Percentiles rank a stretch among this genome's conserved stretches.
These are phyloP conservation scores for Teratosphaeria zuluensis DNA, from an alignment of 2,329 filamentous ascomycete genomes.

Conservation along the genomic window DNA sequence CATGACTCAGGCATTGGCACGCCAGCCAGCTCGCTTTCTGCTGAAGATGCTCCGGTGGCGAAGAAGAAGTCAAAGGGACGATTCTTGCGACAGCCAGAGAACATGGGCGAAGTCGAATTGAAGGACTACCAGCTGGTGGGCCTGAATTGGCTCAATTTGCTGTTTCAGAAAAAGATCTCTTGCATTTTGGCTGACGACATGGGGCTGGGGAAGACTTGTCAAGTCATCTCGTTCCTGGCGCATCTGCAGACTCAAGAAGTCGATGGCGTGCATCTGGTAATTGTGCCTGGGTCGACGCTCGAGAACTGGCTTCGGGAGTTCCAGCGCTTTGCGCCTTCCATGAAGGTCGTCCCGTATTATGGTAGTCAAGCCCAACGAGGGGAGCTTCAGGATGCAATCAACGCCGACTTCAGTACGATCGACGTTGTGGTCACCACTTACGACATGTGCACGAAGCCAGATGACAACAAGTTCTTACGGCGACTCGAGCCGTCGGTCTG, in stretches of 20 bases:
- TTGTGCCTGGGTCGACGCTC: slow-evolving; percentile 86
- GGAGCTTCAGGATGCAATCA: slow-evolving; percentile 57
- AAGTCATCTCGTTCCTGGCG: slow-evolving; percentile 85
- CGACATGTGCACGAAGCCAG: slow-evolving; percentile 50
- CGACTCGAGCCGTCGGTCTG: slow-evolving; percentile 47
- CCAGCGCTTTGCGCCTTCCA: slow-evolving; percentile 66
- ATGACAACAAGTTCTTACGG: slow-evolving; percentile 55
- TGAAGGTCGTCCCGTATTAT: slow-evolving; percentile 65
- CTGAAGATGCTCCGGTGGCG: slow-evolving; percentile 17
- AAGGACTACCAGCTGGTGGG: slow-evolving; percentile 93
- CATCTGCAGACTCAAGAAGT: slow-evolving; percentile 63
- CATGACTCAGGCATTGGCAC: slow-evolving; percentile 62
- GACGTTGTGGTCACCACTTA: slow-evolving; percentile 66
- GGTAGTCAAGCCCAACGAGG: slow-evolving; percentile 59
- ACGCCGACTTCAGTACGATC: slow-evolving; percentile 53
- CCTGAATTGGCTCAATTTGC: slow-evolving; percentile 82
- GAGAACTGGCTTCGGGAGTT: slow-evolving; percentile 97
- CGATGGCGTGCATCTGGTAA: slow-evolving; percentile 68
- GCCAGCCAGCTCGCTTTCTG: slow-evolving; percentile 33
- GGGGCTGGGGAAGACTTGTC: slow-evolving; percentile 89
- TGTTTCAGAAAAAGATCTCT: slow-evolving; percentile 70
- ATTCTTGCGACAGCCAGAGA: slow-evolving; percentile 56
- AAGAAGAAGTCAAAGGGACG: slow-evolving; percentile 38
- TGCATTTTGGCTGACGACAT: slow-evolving; percentile 96
- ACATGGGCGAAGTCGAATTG: slow-evolving; percentile 70